Evolutionary conservation across 2,329 filamentous ascomycete genomes (phyloP).

Genomic region (Epichloe coenophiala): DNA sequence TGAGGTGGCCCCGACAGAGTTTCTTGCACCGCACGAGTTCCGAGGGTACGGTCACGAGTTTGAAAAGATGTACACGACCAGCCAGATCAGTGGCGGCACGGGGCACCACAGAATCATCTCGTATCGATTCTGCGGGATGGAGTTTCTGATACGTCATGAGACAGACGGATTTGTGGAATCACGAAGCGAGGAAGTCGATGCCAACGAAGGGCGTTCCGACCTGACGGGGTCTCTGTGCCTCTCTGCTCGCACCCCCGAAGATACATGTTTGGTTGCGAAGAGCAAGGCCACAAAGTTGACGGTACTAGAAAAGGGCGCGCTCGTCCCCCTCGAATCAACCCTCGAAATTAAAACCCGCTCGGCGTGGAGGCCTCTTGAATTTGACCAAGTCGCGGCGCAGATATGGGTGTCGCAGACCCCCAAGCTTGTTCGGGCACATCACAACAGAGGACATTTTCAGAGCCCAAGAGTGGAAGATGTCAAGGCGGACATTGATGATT

Average conservation of each 20-base stretch:
- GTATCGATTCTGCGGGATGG: constrained; percentile 28
- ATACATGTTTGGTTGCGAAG: background rate
- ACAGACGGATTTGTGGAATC: constrained; percentile 25
- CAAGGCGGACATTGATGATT: constrained; percentile 14
- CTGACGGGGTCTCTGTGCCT: constrained; percentile 15
- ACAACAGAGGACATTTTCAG: constrained; percentile 22
- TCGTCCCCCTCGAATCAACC: constrained; percentile 20
- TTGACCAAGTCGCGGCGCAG: constrained; percentile 24
- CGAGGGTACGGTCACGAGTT: constrained; percentile 30
- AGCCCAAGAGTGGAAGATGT: constrained; percentile 20
- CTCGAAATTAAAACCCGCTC: constrained; percentile 32
- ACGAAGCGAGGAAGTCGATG: background rate
- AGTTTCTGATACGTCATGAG: constrained; percentile 28
- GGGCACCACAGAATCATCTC: constrained; percentile 32
- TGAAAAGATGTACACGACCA: constrained; percentile 28
- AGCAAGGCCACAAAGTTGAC: constrained; percentile 13
- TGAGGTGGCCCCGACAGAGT: constrained; percentile 15
- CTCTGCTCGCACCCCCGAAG: constrained; percentile 3
- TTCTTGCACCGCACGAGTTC: constrained; percentile 22
- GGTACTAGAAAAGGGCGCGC: constrained; percentile 18
- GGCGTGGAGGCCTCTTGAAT: constrained; percentile 16
- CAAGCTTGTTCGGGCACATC: constrained; percentile 31
- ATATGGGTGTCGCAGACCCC: constrained; percentile 34
- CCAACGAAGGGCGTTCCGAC: constrained; percentile 9
- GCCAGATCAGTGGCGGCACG: constrained; percentile 21